Conservation (phyloP, 2,329 filamentous ascomycete genomes). For the Teratosphaeriaceae sp. region DNA sequence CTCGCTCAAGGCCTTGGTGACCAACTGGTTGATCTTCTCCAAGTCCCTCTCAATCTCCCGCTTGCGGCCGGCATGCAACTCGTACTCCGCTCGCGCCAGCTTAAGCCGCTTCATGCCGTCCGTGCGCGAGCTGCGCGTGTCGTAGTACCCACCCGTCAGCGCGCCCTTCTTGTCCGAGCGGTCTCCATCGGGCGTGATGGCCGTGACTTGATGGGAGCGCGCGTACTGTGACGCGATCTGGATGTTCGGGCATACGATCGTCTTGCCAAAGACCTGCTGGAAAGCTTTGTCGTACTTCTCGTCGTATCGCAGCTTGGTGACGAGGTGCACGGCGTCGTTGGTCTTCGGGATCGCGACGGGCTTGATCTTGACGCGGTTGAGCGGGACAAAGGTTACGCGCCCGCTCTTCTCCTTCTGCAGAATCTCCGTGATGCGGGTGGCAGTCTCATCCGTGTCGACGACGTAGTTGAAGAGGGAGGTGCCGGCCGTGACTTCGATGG, state of each 20-base stretch:
- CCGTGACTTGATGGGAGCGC: conserved; percentile 82
- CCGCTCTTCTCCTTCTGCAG: conserved; percentile 75
- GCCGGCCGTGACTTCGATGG: conserved; percentile 88
- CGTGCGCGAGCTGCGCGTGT: conserved; percentile 78
- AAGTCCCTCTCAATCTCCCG: conserved; percentile 62
- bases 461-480: conserved; percentile 93
- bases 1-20: conserved; percentile 79
- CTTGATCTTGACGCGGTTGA: conserved; percentile 70
- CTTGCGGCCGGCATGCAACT: conserved; percentile 58
- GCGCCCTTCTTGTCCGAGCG: conserved; percentile 92
- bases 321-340: conserved; percentile 78
- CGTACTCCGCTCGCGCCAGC: conserved; percentile 68
- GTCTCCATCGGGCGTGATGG: conserved; percentile 91
- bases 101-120: conserved; percentile 71
- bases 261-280: conserved; percentile 91
- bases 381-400: conserved; percentile 88
- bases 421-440: conserved; percentile 70
- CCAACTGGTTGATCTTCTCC: conserved; percentile 76
- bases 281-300: conserved; percentile 74
- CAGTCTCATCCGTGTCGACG: conserved; percentile 85
- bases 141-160: conserved; percentile 90
- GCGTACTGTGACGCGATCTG: conserved; percentile 85
- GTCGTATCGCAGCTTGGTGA: conserved; percentile 79
- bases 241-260: conserved; percentile 86
- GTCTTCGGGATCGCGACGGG: conserved; percentile 72